Percentiles rank a stretch among this genome's conserved stretches.
Conservation (phyloP, 495 filamentous ascomycete species). For the Aspergillus coremiiformis region DNA sequence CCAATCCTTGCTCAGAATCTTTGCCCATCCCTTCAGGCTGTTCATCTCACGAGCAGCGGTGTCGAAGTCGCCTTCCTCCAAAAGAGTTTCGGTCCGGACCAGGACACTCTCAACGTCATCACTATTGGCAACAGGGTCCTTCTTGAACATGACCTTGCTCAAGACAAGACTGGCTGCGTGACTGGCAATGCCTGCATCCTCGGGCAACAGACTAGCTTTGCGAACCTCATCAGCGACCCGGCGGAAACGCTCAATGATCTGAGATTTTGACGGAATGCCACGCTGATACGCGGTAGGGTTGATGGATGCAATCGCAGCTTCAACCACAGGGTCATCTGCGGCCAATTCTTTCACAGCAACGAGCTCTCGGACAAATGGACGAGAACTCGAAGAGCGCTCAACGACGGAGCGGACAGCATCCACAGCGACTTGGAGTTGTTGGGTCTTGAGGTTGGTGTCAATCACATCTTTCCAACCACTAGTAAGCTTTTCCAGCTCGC, state of each 20-base stretch:
- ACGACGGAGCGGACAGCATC: conserved; percentile 83
- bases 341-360: conserved; percentile 92
- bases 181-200: conserved; percentile 86
- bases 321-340: conserved; percentile 69
- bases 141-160: conserved; percentile 90
- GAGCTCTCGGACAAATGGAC: conserved; percentile 83
- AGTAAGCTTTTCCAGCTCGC: conserved; percentile 77
- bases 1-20: conserved; percentile 89
- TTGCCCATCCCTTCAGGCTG: conserved; percentile 82
- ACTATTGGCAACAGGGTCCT: conserved; percentile 75
- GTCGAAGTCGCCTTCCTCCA: conserved; percentile 90
- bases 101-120: conserved; percentile 94
- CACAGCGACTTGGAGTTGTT: conserved; percentile 89
- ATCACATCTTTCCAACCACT: conserved; percentile 79
- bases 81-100: conserved; percentile 72
- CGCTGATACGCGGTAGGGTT: conserved; percentile 90
- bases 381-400: conserved; percentile 62
- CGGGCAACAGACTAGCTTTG: conserved; percentile 85
- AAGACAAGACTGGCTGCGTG: conserved; percentile 82
- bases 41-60: conserved; percentile 94
- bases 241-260: conserved; percentile 92
- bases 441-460: conserved; percentile 81
- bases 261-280: conserved; percentile 71
- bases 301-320: conserved; percentile 88
- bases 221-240: conserved; percentile 88